These are phyloP conservation scores for Pestalotiopsis sp. DNA, from an alignment of 2,329 filamentous ascomycete genomes.

Conservation along the genomic window DNA sequence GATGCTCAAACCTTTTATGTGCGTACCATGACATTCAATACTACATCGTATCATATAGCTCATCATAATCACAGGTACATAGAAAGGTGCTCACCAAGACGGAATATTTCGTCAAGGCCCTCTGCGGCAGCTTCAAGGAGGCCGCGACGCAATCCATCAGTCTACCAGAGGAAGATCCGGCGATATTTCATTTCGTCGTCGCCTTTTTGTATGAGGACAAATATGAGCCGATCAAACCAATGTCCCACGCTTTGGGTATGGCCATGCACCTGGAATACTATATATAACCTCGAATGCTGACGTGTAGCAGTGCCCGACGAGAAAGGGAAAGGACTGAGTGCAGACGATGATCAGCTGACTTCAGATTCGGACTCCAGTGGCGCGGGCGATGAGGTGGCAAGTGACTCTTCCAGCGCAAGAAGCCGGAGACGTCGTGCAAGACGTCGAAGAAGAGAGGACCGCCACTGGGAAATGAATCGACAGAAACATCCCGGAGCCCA, in stretches of 20 bases:
- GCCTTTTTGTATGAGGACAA: constrained; percentile 51
- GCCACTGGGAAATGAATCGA: constrained; percentile 37
- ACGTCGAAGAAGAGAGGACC: constrained; percentile 34
- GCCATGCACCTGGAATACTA: neutral
- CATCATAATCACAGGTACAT: constrained; percentile 39
- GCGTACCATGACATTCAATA: neutral
- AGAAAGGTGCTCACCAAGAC: constrained; percentile 45
- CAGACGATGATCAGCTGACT: constrained; percentile 32
- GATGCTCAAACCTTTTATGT: constrained; percentile 46
- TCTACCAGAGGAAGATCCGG: constrained; percentile 52
- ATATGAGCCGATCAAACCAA: constrained; percentile 47
- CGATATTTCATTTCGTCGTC: constrained; percentile 52
- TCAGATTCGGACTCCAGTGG: constrained; percentile 31
- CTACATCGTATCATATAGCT: neutral
- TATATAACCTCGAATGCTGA: neutral
- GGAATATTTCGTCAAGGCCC: constrained; percentile 50
- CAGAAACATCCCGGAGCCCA: constrained; percentile 47
- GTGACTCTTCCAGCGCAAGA: constrained; percentile 36
- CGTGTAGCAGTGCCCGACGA: constrained; percentile 23
- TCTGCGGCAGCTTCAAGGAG: constrained; percentile 50
- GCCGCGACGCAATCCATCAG: constrained; percentile 46
- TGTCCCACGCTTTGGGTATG: constrained; percentile 40
- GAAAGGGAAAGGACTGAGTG: constrained; percentile 43
- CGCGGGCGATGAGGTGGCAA: constrained; percentile 19
- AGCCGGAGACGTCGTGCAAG: constrained; percentile 35